Percentiles rank a stretch among this genome's conserved stretches.
Evolutionary conservation across 1,284 basidiomycete genomes (phyloP).

Genomic region (Cryptococcus sp.): DNA sequence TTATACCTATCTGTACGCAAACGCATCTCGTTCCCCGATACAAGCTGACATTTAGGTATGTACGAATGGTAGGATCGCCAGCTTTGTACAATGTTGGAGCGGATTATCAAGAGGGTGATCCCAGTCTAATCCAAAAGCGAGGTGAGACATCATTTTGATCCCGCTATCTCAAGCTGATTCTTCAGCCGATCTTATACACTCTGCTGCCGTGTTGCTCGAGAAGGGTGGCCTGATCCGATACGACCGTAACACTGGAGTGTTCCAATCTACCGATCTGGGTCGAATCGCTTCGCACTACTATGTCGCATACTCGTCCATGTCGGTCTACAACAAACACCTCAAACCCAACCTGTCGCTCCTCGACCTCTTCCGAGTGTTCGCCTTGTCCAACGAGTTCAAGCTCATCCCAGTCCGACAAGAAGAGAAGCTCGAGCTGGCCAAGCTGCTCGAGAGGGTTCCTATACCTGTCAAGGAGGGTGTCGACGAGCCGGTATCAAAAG

Average conservation of each 20-base stretch:
- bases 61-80: conserved; percentile 92
- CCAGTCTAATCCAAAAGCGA: conserved; percentile 78
- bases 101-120: conserved; percentile 80
- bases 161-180: conserved; percentile 1
- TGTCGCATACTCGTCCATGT: conserved; percentile 93
- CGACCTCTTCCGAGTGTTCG: conserved; percentile 94
- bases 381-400: conserved; percentile 95
- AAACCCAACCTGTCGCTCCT: conserved; percentile 78
- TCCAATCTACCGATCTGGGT: conserved; percentile 87
- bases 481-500: conserved; percentile 93
- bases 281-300: conserved; percentile 96
- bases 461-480: conserved; percentile 96
- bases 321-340: conserved; percentile 92
- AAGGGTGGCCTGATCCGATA: conserved; percentile 93
- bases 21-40: conserved; percentile 3
- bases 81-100: conserved; percentile 82
- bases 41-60: conserved; percentile 56
- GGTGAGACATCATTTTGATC: conserved; percentile 18
- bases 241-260: conserved; percentile 79
- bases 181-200: conserved; percentile 81
- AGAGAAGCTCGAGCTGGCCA: conserved; percentile 88
- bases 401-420: conserved; percentile 75
- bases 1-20: conserved; percentile 80
- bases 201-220: conserved; percentile 87
- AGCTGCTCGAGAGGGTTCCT: conserved; percentile 88